Evolutionary conservation across 345 rosid species (phyloP).

Genomic region (Gossypium thurberi): DNA sequence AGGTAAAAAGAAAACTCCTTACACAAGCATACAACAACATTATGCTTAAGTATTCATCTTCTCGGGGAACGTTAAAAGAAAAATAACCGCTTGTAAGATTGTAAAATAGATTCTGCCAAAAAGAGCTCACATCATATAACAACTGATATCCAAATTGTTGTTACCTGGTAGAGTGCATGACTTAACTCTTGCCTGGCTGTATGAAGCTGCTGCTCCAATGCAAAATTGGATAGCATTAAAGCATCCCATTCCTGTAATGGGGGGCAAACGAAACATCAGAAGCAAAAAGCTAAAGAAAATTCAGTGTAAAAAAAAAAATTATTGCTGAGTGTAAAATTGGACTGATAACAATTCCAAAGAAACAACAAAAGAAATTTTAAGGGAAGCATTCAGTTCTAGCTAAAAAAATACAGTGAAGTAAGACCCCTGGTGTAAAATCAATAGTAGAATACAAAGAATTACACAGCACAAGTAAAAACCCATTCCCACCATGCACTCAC

Average conservation of each 20-base stretch:
- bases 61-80: neutral
- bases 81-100: neutral
- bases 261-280: constrained; percentile 10
- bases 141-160: neutral
- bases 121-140: neutral
- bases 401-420: neutral
- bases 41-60: neutral
- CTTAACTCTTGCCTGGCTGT: constrained; percentile 97
- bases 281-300: constrained; percentile 8
- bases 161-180: constrained; percentile 96
- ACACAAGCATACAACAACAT: no score
- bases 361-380: neutral
- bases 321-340: neutral
- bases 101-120: neutral
- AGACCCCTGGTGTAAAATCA: neutral
- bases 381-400: neutral
- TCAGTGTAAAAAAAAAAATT: neutral
- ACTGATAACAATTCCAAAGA: neutral
- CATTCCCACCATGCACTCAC: neutral
- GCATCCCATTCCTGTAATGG: constrained; percentile 93
- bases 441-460: neutral
- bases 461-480: neutral
- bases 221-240: constrained; percentile 90
- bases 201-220: constrained; percentile 94
- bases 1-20: neutral